A percentile compares a stretch with the other conserved stretches of the same genome.
Evolutionary conservation across 257 asterid species (phyloP).

Genomic region (Jacaranda mimosifolia): DNA sequence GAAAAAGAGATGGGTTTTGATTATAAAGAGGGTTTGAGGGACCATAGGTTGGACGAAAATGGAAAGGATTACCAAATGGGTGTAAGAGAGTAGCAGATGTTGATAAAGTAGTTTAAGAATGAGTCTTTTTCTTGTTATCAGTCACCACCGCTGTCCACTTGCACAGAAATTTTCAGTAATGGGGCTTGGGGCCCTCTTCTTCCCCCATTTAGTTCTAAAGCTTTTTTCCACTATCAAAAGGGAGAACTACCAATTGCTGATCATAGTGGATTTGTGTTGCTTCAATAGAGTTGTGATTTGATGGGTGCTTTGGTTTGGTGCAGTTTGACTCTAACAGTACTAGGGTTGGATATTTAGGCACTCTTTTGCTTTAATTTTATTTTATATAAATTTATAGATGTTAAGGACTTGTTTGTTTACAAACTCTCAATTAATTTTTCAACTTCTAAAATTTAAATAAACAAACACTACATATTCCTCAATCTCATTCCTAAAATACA

Average conservation of each 20-base stretch:
- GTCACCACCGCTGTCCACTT: slow-evolving; percentile 60
- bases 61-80: slow-evolving; percentile 63
- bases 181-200: slow-evolving; percentile 24
- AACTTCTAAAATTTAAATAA: no score
- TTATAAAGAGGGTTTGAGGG: slow-evolving; percentile 43
- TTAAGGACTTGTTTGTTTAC: no score
- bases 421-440: no score
- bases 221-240: slow-evolving; percentile 20
- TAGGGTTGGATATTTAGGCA: neutral
- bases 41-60: slow-evolving; percentile 44
- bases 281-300: neutral
- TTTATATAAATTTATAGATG: no score
- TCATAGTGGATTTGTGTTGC: neutral
- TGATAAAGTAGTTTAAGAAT: slow-evolving; percentile 71
- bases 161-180: neutral
- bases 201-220: no score
- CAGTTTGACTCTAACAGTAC: neutral
- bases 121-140: slow-evolving; percentile 73
- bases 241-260: neutral
- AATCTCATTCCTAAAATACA: no score
- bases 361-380: neutral
- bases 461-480: no score
- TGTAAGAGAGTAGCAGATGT: slow-evolving; percentile 65
- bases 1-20: slow-evolving; percentile 9
- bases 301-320: neutral